Evolutionary conservation across 2,329 filamentous ascomycete species (phyloP).

Genomic region (Tolypocladium tropicale): DNA sequence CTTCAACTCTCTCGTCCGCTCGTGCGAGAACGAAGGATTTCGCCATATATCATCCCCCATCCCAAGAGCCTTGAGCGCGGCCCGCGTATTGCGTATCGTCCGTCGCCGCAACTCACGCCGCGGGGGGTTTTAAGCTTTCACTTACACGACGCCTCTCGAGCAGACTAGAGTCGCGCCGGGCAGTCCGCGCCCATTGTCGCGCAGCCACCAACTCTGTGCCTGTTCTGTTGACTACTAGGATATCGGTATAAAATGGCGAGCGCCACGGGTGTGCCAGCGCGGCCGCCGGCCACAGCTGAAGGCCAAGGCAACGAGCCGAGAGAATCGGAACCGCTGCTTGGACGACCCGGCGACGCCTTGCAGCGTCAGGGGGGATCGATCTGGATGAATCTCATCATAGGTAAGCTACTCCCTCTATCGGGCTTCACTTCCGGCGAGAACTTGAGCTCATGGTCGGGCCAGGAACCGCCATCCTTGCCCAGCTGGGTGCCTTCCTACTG

Average conservation of each 20-base stretch:
- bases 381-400: slow-evolving; percentile 61
- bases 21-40: not conserved
- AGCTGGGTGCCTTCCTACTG: slow-evolving; percentile 68
- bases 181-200: not conserved
- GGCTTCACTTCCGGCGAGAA: too few relatives aligned
- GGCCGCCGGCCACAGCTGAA: slow-evolving; percentile 15
- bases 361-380: slow-evolving; percentile 57
- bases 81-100: not conserved
- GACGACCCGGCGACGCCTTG: slow-evolving; percentile 58
- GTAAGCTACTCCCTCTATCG: slow-evolving; percentile 31
- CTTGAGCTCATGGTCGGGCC: not conserved
- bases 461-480: slow-evolving; percentile 77
- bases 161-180: not conserved
- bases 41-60: not conserved
- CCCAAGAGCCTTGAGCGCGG: not conserved
- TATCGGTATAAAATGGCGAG: slow-evolving; percentile 48
- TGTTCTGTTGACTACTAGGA: not conserved
- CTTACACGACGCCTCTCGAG: not conserved
- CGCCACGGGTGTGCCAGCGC: slow-evolving; percentile 54
- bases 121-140: not conserved
- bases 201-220: not conserved
- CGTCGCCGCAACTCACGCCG: not conserved
- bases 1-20: not conserved
- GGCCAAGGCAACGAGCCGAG: slow-evolving; percentile 14
- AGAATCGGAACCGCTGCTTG: slow-evolving; percentile 35